Base-by-base conservation (phyloP, 805 yeast genomes). In the Pichia sporocuriosa region DNA sequence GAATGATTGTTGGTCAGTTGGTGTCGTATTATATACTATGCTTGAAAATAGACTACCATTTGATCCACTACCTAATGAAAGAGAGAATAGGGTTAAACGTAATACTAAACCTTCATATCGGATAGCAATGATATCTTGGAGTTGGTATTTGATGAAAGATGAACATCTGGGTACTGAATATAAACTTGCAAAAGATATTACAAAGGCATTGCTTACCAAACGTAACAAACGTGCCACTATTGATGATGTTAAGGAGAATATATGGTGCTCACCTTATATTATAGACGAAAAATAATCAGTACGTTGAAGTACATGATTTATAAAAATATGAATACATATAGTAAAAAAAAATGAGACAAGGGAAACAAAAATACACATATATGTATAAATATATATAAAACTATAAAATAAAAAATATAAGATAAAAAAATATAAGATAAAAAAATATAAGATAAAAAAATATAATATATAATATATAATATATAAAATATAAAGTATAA, bases 1-100 rank as follows among this genome's bases (percentile, higher is more conserved):
- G 49, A 82, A 93, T 37, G 99, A 93, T 59, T 69, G 89, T 16
- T 93, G 99, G 99, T 86, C 97, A 1, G 61, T 89, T 9, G 98
- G 98, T 2, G 97, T 93, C 3, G 67, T 89, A n/a, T 63, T 89
- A 1, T 93, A 88, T 55, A 77, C 94, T 1, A 64, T 90, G 22
- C 60, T 93, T 53, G 98, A 93, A 54, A 80, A 86, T 32, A 61
- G 96, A 43, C 66, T 93, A 36, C 99, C 99, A 4, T 93, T 93
- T 66, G 99, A 93, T 57, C 77, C 85, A 3, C 81, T 89, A 2
- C 89, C 88, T 2, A 65, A 67, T 35, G 64, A 68, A 32, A 64
- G 68, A 7, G 67, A 68, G 0, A 65, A 70, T 11, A 68, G 70
- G 4, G 55, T 63, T 52, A 59, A 73, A 57, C 55, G 79, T 49